Conservation (phyloP, 2,329 filamentous ascomycete genomes). For the Trichoderma sp. region DNA sequence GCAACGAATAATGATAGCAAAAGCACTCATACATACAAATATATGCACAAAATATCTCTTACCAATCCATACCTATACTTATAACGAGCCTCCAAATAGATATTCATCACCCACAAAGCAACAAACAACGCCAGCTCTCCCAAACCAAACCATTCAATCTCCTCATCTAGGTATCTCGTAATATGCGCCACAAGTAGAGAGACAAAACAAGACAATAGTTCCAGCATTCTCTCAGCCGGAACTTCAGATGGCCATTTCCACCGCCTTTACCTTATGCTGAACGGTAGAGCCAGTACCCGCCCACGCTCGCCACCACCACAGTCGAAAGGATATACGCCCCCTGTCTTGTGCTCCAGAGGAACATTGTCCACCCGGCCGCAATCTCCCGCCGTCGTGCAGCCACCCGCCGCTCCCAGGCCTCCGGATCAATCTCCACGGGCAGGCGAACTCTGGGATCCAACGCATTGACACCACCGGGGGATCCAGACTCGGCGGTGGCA, state of each 20-base stretch:
- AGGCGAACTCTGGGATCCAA: constrained; percentile 51
- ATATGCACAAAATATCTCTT: background rate
- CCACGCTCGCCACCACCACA: constrained; percentile 47
- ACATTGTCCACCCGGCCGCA: constrained; percentile 58
- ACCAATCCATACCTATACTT: background rate
- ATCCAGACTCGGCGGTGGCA: constrained; percentile 31
- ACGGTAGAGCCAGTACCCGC: constrained; percentile 51
- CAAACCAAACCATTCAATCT: background rate
- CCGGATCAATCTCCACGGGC: constrained; percentile 57
- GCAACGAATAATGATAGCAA: constrained; percentile 4
- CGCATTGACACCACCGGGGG: constrained; percentile 13
- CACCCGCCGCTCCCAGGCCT: constrained; percentile 57
- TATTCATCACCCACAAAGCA: background rate
- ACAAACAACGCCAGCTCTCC: background rate
- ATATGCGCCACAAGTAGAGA: background rate
- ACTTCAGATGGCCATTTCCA: background rate
- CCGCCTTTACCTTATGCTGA: constrained; percentile 1
- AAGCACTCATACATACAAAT: background rate
- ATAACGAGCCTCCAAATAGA: background rate
- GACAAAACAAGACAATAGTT: background rate
- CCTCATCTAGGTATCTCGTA: background rate
- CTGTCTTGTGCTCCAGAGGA: constrained; percentile 58
- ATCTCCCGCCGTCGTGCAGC: constrained; percentile 52
- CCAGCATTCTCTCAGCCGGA: too few relatives aligned
- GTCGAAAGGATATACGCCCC: constrained; percentile 53